Evolutionary conservation across 495 filamentous ascomycete genomes (phyloP).

Genomic region (Aspergillus campestris): DNA sequence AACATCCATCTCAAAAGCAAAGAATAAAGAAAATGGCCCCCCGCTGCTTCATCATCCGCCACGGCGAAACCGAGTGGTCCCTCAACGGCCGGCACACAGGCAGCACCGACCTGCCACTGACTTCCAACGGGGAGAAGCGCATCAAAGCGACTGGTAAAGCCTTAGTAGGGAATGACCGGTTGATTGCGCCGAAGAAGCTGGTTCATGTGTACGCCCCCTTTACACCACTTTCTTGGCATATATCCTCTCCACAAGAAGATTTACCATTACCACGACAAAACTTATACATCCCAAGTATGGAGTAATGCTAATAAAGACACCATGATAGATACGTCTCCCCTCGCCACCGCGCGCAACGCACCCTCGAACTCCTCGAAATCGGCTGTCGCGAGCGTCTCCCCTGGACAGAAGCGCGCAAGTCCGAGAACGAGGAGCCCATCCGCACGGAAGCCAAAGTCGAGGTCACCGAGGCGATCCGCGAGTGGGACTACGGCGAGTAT

Average conservation of each 20-base stretch:
- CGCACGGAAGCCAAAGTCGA: slow-evolving; percentile 49
- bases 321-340: slow-evolving; percentile 73
- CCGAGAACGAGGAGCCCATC: slow-evolving; percentile 28
- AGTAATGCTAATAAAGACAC: background rate
- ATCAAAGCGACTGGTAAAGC: slow-evolving; percentile 74
- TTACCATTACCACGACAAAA: too few relatives aligned
- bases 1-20: background rate
- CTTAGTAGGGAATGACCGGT: slow-evolving; percentile 71
- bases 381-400: slow-evolving; percentile 45
- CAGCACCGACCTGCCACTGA: slow-evolving; percentile 76
- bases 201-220: slow-evolving; percentile 54
- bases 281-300: too few relatives aligned
- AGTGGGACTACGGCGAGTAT: slow-evolving; percentile 97
- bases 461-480: slow-evolving; percentile 69
- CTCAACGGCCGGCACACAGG: slow-evolving; percentile 89
- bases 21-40: slow-evolving; percentile 48
- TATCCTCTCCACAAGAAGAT: background rate
- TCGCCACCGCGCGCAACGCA: slow-evolving; percentile 74
- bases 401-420: slow-evolving; percentile 41
- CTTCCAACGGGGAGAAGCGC: slow-evolving; percentile 76
- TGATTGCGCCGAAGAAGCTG: slow-evolving; percentile 78
- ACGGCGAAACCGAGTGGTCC: slow-evolving; percentile 97
- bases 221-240: background rate
- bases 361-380: slow-evolving; percentile 70
- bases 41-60: slow-evolving; percentile 85